Evolutionary conservation across 176 grass and related monocot species (phyloP), one percentile per base, ranked within the genome.

Genomic region (Eragrostis curvula): DNA sequence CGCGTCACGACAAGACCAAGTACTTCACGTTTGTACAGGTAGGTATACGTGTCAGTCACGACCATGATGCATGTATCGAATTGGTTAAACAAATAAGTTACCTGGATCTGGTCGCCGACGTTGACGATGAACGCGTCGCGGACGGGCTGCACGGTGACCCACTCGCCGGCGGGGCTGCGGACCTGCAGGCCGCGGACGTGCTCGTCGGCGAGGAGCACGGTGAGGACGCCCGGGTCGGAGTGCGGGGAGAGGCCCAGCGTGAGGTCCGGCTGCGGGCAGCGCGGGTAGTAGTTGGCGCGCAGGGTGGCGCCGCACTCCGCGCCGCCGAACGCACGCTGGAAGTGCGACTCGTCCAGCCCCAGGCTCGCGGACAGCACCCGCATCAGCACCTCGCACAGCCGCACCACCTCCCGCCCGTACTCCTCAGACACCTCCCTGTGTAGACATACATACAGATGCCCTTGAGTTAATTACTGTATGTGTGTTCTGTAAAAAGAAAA

Each of bases 201-300:
- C 25, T 97, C 89, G 88, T 97, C 94, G 57, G 92, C 94, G 42
- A 94, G 79, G 50, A 97, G 90, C 21, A 89, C 87, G 57, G 95
- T 97, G 77, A 97, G 75, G 68, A 16, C 77, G 40, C 95, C 95
- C 0, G 90, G 90, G 56, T 97, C 95, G 12, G 95, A 97, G 86
- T 97, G 95, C 63, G 95, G 71, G 5, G 95, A 97, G 66, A 97
- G 95, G 39, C 95, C 95, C 8, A 97, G 88, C 51, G 95, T 90
- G 11, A 98, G 95, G 69, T 98, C 88, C 73, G 92, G 95, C 90
- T 95, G 92, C 56, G 95, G 95, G 88, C 95, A 97, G 49, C 87
- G 91, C 10, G 95, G 95, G 81, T 97, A 97, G 82, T 97, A 94
- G 88, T 94, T 97, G 68, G 89, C 95, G 12, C 95, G 82, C 15